phyloP scores from a whole-genome alignment of 495 filamentous ascomycete genomes.

The Penicillium cinerascens region DNA sequence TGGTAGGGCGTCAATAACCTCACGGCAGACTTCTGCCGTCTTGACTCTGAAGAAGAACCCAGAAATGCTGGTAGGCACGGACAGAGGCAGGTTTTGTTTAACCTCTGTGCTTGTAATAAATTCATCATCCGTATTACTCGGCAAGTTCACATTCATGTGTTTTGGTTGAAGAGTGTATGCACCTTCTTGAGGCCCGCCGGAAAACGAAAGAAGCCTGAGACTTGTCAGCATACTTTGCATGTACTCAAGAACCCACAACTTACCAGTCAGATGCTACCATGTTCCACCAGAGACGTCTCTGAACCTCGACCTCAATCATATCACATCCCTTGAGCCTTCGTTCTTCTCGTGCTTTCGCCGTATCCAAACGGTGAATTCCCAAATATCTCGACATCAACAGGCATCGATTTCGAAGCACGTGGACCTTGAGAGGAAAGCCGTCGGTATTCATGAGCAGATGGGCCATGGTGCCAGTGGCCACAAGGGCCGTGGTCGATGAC shows the following conservation, averaged over 20 bases:
- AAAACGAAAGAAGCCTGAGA: conserved; percentile 24
- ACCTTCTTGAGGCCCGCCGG: conserved; percentile 24
- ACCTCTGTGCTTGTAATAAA: conserved; percentile 10
- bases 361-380: conserved; percentile 28
- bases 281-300: conserved; percentile 32
- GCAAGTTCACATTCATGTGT: conserved; percentile 31
- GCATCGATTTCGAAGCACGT: conserved; percentile 20
- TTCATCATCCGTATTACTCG: conserved; percentile 30
- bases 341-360: conserved; percentile 18
- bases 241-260: neutral
- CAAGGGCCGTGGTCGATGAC: conserved; percentile 23
- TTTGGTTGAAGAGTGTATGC: conserved; percentile 26
- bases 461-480: conserved; percentile 18
- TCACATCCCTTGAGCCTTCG: conserved; percentile 21
- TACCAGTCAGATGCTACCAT: conserved; percentile 34
- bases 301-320: conserved; percentile 29
- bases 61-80: conserved; percentile 22
- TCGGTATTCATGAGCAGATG: conserved; percentile 22
- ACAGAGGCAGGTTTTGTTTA: conserved; percentile 10
- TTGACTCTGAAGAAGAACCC: conserved; percentile 22
- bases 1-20: conserved; percentile 28
- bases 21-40: conserved; percentile 24
- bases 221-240: neutral
- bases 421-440: conserved; percentile 18
- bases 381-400: conserved; percentile 24